Base-by-base conservation (phyloP, 192 early-diverging fungal species). In the Rhizophagus sp. region DNA sequence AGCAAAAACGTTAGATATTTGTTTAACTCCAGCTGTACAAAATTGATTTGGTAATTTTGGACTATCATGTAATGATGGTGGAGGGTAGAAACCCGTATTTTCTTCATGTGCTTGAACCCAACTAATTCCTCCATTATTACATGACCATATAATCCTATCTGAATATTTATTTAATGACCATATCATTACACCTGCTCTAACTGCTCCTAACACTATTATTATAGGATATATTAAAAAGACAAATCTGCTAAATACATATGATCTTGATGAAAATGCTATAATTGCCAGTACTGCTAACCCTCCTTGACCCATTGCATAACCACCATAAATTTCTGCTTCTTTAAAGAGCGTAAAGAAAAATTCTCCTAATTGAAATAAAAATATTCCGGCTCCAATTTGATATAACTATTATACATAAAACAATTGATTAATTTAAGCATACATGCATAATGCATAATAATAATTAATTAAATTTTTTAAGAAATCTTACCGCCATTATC, bases 281-380 rank as follows among this genome's bases (percentile, higher is more conserved):
- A 70, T 22, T 6, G 36, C 36, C 10, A 79, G 41, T 24, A 70
- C 0, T 61, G 67, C 67, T n/a, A 70, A 22, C 3, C 52, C 8
- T 22, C 49, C 78, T 61, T 79, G 78, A 2, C 33, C 47, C 39
- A 79, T 36, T n/a, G 78, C 78, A 27, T 61, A 79, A 10, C 78
- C 78, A 24, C 78, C 78, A 62, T 79, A 79, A 5, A 79, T 70
- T 62, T 1, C 7, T 13, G 78, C 66, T 70, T 79, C 78, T 3
- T 4, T 9, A 33, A 0, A 0, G 11, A 36, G 50, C 3, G 70
- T 70, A 70, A 79, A 79, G 64, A 67, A 67, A n/a, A 79, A 79
- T 10, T 79, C 78, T 69, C 78, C 78, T 30, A n/a, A 79, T 41
- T 10, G 0, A 39, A 79, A 79, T 52, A 79, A 71, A 70, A 79